These are phyloP conservation scores for Candida mesenterica DNA, from an alignment of 1,139 yeast species.

Conservation along the genomic window DNA sequence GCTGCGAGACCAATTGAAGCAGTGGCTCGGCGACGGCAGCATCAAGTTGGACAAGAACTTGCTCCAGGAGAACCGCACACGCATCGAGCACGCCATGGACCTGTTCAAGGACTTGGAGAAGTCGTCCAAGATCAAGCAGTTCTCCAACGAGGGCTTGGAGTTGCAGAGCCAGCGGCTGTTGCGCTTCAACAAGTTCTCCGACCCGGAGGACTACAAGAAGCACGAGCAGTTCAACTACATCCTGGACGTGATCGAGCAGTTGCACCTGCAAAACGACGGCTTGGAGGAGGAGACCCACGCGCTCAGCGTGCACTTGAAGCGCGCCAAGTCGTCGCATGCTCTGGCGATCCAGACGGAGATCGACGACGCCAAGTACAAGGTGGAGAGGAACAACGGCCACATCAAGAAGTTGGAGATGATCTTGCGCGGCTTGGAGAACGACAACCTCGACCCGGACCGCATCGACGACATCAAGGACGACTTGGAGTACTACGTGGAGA, in stretches of 20 bases:
- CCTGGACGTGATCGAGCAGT: conserved; percentile 73
- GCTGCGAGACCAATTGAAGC: conserved; percentile 91
- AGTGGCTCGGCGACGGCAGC: conserved; percentile 91
- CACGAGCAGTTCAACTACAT: conserved; percentile 73
- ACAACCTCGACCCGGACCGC: conserved; percentile 76
- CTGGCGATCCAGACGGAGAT: conserved; percentile 47
- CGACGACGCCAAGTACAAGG: conserved; percentile 58
- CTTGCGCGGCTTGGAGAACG: conserved; percentile 76
- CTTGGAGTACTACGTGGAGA: conserved; percentile 89
- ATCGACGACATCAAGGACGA: conserved; percentile 85
- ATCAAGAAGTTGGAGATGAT: conserved; percentile 74
- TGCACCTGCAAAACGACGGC: conserved; percentile 77
- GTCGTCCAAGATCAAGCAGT: conserved; percentile 92
- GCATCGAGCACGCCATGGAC: conserved; percentile 94
- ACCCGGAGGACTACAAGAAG: conserved; percentile 72
- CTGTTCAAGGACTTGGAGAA: conserved; percentile 93
- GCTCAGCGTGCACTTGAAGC: conserved; percentile 41
- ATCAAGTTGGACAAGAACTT: conserved; percentile 81
- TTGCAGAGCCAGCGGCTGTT: conserved; percentile 45
- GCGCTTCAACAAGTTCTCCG: conserved; percentile 36
- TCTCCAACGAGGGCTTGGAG: conserved; percentile 89
- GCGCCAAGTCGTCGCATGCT: conserved; percentile 49
- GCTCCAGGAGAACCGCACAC: conserved; percentile 74
- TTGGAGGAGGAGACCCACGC: conserved; percentile 76
- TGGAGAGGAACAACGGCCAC: conserved; percentile 82